Percentiles rank a stretch among this genome's conserved stretches.
Conservation (phyloP, 495 filamentous ascomycete species). For the Penicillium fimorum region DNA sequence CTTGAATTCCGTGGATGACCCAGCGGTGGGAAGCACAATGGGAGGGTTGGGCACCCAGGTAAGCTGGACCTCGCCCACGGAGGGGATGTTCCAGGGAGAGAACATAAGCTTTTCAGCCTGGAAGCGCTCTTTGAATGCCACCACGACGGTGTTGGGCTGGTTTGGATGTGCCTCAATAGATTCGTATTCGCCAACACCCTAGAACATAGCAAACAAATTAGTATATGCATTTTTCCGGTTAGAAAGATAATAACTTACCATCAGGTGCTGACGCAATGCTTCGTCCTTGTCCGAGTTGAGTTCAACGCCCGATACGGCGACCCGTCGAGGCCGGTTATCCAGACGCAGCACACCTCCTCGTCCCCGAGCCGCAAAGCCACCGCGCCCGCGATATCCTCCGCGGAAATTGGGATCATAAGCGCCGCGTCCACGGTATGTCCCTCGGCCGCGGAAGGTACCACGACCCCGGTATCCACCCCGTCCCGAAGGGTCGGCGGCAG, state of each 20-base stretch:
- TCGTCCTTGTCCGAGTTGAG: conserved; percentile 75
- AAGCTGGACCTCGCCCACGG: conserved; percentile 73
- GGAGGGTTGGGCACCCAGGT: conserved; percentile 63
- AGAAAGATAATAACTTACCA: conserved; percentile 56
- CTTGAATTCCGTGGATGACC: conserved; percentile 24
- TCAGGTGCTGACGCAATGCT: conserved; percentile 76
- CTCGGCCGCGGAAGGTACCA: conserved; percentile 49
- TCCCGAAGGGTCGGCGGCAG: conserved; percentile 37
- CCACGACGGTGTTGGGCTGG: conserved; percentile 55
- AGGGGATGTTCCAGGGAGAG: conserved; percentile 63
- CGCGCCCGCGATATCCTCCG: conserved; percentile 39
- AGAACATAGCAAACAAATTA: conserved; percentile 3
- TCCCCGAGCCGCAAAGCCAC: conserved; percentile 22
- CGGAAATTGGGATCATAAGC: conserved; percentile 31
- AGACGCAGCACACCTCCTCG: conserved; percentile 67
- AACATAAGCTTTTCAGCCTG: conserved; percentile 85
- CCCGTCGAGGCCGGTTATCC: conserved; percentile 80
- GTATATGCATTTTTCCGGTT: conserved; percentile 24
- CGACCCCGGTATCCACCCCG: conserved; percentile 44
- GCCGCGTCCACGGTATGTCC: conserved; percentile 57
- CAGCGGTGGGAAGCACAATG: conserved; percentile 20
- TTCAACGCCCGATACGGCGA: conserved; percentile 70
- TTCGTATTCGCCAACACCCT: conserved; percentile 84
- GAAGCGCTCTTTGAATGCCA: conserved; percentile 86
- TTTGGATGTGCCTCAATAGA: conserved; percentile 66